Evolutionary conservation across 768 basidiomycete species (phyloP).

Genomic region (Psilocybe azurescens): DNA sequence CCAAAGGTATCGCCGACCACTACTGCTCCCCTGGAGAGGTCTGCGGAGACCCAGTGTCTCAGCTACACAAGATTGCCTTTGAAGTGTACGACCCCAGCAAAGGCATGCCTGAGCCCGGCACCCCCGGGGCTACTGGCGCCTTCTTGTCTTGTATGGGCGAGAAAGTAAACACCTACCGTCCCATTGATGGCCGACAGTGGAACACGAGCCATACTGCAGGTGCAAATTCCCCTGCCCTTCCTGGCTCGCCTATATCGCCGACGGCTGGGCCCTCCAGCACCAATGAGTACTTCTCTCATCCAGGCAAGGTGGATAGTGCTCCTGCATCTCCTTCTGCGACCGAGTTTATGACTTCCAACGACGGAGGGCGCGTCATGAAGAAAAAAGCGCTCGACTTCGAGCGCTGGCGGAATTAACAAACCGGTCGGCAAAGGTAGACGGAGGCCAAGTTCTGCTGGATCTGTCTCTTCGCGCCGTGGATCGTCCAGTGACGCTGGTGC

Average conservation of each 20-base stretch:
- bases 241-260: constrained; percentile 73
- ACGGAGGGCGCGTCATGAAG: constrained; percentile 86
- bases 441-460: constrained; percentile 79
- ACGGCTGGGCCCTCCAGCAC: constrained; percentile 59
- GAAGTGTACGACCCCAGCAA: constrained; percentile 83
- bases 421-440: constrained; percentile 63
- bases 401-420: constrained; percentile 64
- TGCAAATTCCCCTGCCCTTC: constrained; percentile 62
- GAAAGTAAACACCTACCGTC: constrained; percentile 90
- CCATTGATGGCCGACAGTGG: constrained; percentile 85
- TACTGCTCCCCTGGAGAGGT: constrained; percentile 86
- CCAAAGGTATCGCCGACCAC: constrained; percentile 83
- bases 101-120: constrained; percentile 74
- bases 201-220: constrained; percentile 49
- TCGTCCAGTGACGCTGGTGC: constrained; percentile 70
- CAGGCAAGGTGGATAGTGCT: constrained; percentile 60
- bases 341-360: constrained; percentile 73
- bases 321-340: constrained; percentile 71
- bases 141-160: constrained; percentile 94
- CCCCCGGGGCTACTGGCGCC: constrained; percentile 78
- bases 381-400: constrained; percentile 79
- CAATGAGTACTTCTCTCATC: constrained; percentile 69
- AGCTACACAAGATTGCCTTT: constrained; percentile 94
- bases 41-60: constrained; percentile 93
- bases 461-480: constrained; percentile 71